Evolutionary conservation across 2,329 filamentous ascomycete species (phyloP).

Genomic region (Fusarium multiceps): DNA sequence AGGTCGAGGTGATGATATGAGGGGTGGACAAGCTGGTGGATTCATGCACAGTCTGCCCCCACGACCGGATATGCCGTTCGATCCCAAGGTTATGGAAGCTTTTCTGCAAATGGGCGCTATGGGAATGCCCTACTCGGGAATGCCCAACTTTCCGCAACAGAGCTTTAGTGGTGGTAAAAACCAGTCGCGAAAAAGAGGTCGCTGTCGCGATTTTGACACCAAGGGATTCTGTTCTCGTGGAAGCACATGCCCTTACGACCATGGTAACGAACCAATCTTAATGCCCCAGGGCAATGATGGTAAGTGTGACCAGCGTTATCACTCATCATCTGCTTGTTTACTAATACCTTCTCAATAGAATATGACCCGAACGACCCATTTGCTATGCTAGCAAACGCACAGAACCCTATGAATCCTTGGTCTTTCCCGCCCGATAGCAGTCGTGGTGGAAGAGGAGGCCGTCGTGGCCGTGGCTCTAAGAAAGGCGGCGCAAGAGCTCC

Average conservation of each 20-base stretch:
- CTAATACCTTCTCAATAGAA: conserved; percentile 43
- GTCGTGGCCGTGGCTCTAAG: conserved; percentile 49
- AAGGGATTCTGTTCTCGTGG: conserved; percentile 79
- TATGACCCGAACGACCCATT: conserved; percentile 51
- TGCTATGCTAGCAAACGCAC: conserved; percentile 34
- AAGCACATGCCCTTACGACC: conserved; percentile 75
- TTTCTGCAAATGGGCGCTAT: conserved; percentile 71
- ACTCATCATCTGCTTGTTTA: background rate
- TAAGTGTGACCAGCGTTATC: conserved; percentile 20
- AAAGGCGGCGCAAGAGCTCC: conserved; percentile 59
- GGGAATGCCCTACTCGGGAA: conserved; percentile 55
- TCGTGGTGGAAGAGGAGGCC: conserved; percentile 51
- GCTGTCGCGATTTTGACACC: conserved; percentile 77
- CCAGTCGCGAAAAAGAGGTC: conserved; percentile 55
- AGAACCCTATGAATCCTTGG: conserved; percentile 36
- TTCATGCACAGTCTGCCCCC: conserved; percentile 32
- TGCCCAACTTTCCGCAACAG: conserved; percentile 55
- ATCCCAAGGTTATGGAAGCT: conserved; percentile 70
- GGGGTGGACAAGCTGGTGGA: conserved; percentile 32
- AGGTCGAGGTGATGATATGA: conserved; percentile 42
- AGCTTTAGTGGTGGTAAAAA: conserved; percentile 40
- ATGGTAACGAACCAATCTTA: conserved; percentile 65
- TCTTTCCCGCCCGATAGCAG: conserved; percentile 42
- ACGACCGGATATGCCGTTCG: conserved; percentile 57
- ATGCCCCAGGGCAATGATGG: conserved; percentile 50